These are phyloP conservation scores for Hypoxylon intermedium DNA, from an alignment of 495 filamentous ascomycete species.

Conservation along the genomic window DNA sequence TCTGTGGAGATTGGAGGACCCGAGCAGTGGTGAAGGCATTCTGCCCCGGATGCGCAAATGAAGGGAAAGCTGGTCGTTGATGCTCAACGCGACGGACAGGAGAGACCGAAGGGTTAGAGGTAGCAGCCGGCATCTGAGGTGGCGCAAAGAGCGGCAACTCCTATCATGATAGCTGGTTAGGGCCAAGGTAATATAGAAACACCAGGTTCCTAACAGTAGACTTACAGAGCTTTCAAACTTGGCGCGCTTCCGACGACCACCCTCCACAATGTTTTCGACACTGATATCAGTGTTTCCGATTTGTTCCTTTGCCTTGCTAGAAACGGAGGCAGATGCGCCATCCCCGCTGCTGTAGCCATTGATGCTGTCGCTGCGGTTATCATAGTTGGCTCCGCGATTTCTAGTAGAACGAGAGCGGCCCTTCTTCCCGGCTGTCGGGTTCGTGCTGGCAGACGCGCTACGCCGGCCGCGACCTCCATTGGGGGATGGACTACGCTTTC, in stretches of 20 bases:
- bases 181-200: too few relatives aligned
- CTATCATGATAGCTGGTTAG: slow-evolving; percentile 54
- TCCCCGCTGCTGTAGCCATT: slow-evolving; percentile 84
- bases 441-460: slow-evolving; percentile 72
- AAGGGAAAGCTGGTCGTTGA: slow-evolving; percentile 64
- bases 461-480: slow-evolving; percentile 73
- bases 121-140: slow-evolving; percentile 85
- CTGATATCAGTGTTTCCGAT: slow-evolving; percentile 96
- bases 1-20: slow-evolving; percentile 79
- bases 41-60: slow-evolving; percentile 71
- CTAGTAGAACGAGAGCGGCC: slow-evolving; percentile 70
- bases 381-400: slow-evolving; percentile 72
- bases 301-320: slow-evolving; percentile 78
- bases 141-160: slow-evolving; percentile 95
- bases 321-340: slow-evolving; percentile 73
- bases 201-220: too few relatives aligned
- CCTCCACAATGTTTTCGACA: slow-evolving; percentile 96
- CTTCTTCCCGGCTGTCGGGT: slow-evolving; percentile 62
- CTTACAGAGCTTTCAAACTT: slow-evolving; percentile 98
- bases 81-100: slow-evolving; percentile 77
- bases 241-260: slow-evolving; percentile 90
- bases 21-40: slow-evolving; percentile 75
- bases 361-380: slow-evolving; percentile 66
- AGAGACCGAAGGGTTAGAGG: slow-evolving; percentile 90
- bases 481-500: slow-evolving; percentile 84